Evolutionary conservation across 331 rosid species (phyloP).

Genomic region (Cydonia oblonga): DNA sequence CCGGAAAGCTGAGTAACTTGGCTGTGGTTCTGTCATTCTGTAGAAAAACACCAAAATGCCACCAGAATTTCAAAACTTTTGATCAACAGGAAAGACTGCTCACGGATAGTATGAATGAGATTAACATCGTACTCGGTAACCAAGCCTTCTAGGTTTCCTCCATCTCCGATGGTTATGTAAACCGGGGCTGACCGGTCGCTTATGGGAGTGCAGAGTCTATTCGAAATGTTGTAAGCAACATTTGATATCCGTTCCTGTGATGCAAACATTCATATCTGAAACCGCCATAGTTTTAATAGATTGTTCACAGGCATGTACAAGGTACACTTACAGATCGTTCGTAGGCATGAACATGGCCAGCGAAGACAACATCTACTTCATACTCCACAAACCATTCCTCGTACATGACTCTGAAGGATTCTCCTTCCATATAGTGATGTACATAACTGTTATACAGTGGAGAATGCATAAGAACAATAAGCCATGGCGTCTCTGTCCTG

Average conservation of each 20-base stretch:
- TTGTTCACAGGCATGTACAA: background rate
- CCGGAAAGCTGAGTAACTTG: slow-evolving; percentile 62
- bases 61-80: background rate
- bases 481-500: slow-evolving; percentile 43
- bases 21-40: slow-evolving; percentile 79
- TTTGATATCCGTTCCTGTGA: slow-evolving; percentile 61
- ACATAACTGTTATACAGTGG: slow-evolving; percentile 39
- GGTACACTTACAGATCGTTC: slow-evolving; percentile 35
- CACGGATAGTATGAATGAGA: background rate
- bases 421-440: slow-evolving; percentile 50
- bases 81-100: background rate
- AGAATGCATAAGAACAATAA: slow-evolving; percentile 35
- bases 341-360: slow-evolving; percentile 49
- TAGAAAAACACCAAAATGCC: background rate
- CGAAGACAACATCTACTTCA: slow-evolving; percentile 34
- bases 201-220: slow-evolving; percentile 41
- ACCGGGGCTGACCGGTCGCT: slow-evolving; percentile 49
- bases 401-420: slow-evolving; percentile 41
- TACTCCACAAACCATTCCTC: slow-evolving; percentile 35
- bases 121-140: slow-evolving; percentile 32
- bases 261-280: background rate
- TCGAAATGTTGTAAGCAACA: slow-evolving; percentile 45
- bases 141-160: slow-evolving; percentile 78
- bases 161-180: slow-evolving; percentile 76
- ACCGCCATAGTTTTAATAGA: background rate